Percentiles rank a stretch among this genome's conserved stretches.
Evolutionary conservation across 768 basidiomycete species (phyloP).

Genomic region (Pholiota microspora): DNA sequence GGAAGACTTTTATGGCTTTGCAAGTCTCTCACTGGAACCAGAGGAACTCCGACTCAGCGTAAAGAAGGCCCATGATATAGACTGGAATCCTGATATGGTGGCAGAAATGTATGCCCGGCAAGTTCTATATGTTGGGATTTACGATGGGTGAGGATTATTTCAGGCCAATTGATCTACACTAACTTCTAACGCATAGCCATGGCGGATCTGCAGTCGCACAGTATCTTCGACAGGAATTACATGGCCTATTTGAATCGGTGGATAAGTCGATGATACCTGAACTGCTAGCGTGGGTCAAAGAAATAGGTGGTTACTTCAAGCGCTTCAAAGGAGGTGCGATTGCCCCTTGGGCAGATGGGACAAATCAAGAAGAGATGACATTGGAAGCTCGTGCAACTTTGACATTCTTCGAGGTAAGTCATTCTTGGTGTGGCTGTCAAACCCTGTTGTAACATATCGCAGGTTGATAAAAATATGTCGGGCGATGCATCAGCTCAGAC

Average conservation of each 20-base stretch:
- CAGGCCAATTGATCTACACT: neutral
- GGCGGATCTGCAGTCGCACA: conserved; percentile 90
- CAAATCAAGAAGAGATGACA: conserved; percentile 47
- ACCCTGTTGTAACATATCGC: conserved; percentile 9
- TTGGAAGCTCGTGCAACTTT: conserved; percentile 84
- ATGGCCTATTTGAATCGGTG: conserved; percentile 80
- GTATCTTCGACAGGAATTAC: conserved; percentile 81
- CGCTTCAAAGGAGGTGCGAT: conserved; percentile 83
- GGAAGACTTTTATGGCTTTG: conserved; percentile 83
- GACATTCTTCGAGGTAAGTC: conserved; percentile 79
- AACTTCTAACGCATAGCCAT: conserved; percentile 50
- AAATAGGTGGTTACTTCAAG: conserved; percentile 87
- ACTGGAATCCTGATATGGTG: conserved; percentile 68
- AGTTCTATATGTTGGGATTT: conserved; percentile 85
- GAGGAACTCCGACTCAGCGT: conserved; percentile 68
- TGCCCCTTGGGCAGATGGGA: conserved; percentile 57
- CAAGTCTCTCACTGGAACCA: conserved; percentile 72
- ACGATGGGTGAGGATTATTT: conserved; percentile 69
- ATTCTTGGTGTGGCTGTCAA: neutral
- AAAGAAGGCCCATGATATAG: conserved; percentile 56
- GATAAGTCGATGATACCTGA: conserved; percentile 72
- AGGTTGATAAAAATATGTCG: conserved; percentile 79
- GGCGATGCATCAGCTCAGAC: conserved; percentile 64
- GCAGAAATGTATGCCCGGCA: conserved; percentile 64
- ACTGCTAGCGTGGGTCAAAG: conserved; percentile 72